Conservation (phyloP, 1,284 basidiomycete species). For the Schizophyllum commune region DNA sequence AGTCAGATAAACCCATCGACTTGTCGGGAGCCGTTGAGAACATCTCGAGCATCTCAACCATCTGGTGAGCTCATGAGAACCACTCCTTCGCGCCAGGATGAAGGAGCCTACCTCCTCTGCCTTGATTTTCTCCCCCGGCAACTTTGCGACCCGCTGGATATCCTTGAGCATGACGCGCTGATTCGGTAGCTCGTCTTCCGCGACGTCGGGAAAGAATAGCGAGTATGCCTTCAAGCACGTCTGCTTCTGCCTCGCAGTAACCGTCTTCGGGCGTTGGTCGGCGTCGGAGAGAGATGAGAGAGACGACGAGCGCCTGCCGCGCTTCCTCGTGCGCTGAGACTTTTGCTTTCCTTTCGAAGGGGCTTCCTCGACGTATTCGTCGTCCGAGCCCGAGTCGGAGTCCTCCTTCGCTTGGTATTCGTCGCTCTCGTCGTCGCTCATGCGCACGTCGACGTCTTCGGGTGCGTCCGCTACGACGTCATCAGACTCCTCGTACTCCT, state of each 20-base stretch:
- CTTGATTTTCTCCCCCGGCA: conserved; percentile 62
- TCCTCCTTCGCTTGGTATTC: conserved; percentile 10
- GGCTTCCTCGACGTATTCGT: conserved; percentile 21
- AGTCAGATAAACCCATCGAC: conserved; percentile 59
- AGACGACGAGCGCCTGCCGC: conserved; percentile 11
- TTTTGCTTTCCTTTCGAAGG: conserved; percentile 12
- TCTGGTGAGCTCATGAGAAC: no score
- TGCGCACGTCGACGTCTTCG: conserved; percentile 18
- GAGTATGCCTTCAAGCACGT: conserved; percentile 52
- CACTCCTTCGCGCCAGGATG: not conserved
- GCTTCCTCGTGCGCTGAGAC: conserved; percentile 11
- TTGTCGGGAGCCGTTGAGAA: conserved; percentile 64
- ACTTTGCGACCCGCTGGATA: conserved; percentile 43
- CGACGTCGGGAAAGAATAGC: conserved; percentile 55
- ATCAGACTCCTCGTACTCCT: conserved; percentile 22
- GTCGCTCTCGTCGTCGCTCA: conserved; percentile 14
- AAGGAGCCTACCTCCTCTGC: conserved; percentile 50
- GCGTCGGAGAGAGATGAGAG: conserved; percentile 4
- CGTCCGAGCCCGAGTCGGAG: conserved; percentile 18
- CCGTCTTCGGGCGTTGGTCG: conserved; percentile 12
- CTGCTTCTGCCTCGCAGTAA: conserved; percentile 46
- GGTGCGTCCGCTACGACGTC: conserved; percentile 21
- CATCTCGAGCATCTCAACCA: conserved; percentile 64
- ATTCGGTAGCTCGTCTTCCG: conserved; percentile 31
- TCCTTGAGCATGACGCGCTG: conserved; percentile 59